Conservation (phyloP, 1,284 basidiomycete species). For the Boletus calvinii region DNA sequence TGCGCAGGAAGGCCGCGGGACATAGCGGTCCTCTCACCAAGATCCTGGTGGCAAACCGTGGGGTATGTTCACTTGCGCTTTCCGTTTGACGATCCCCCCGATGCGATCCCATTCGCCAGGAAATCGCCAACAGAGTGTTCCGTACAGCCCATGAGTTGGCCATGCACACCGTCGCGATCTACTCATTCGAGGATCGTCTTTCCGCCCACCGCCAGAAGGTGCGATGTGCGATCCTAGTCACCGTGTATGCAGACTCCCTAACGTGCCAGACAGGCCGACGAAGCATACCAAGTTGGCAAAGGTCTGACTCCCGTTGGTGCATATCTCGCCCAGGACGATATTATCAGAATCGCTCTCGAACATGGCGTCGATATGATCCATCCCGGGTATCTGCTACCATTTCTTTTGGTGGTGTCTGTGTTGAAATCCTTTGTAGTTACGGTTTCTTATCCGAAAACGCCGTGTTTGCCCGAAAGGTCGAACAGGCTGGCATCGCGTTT, state of each 20-base stretch:
- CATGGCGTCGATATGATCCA: constrained; percentile 99
- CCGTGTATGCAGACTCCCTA: constrained; percentile 4
- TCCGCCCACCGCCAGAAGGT: constrained; percentile 98
- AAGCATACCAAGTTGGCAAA: constrained; percentile 97
- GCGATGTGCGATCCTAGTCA: constrained; percentile 33
- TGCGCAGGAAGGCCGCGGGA: constrained; percentile 89
- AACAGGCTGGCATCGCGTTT: constrained; percentile 96
- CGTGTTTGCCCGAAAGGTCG: constrained; percentile 92
- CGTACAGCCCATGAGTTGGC: constrained; percentile 98
- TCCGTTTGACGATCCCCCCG: constrained; percentile 6
- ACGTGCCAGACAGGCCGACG: constrained; percentile 84
- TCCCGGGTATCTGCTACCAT: constrained; percentile 67
- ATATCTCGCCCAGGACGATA: constrained; percentile 97
- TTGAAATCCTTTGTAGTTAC: constrained; percentile 56
- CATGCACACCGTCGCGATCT: constrained; percentile 99
- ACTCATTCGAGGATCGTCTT: constrained; percentile 95
- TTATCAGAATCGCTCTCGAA: constrained; percentile 92
- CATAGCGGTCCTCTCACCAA: constrained; percentile 90
- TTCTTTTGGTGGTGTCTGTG: constrained; percentile 1
- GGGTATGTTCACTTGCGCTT: constrained; percentile 52
- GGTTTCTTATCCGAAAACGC: constrained; percentile 99
- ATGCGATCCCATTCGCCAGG: constrained; percentile 46
- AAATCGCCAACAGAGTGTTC: constrained; percentile 99
- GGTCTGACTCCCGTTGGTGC: constrained; percentile 94
- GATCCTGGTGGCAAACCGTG: constrained; percentile 94